phyloP scores from a whole-genome alignment of 495 filamentous ascomycete species.

The Sabuloglossum arenarium region DNA sequence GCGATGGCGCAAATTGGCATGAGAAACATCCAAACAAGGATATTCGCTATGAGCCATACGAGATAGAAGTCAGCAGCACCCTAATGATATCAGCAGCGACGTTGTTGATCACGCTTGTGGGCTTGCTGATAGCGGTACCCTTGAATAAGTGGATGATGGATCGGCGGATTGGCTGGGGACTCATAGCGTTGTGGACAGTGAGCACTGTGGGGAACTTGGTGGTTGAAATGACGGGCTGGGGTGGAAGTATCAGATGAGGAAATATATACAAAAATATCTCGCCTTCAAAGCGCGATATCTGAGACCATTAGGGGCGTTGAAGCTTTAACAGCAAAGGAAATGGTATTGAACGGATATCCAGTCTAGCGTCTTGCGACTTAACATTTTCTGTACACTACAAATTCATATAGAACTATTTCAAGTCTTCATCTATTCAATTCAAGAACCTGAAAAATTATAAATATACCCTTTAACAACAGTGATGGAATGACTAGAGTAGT shows the following conservation, averaged over 20 bases:
- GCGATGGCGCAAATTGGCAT: constrained; percentile 30
- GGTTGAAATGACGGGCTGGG: constrained; percentile 37
- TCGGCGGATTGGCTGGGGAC: constrained; percentile 54
- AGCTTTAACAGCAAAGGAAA: too few species aligned
- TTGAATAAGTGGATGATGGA: constrained; percentile 82
- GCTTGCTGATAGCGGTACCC: constrained; percentile 63
- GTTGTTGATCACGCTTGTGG: constrained; percentile 58
- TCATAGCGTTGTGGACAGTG: constrained; percentile 69
- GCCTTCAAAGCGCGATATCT: not conserved
- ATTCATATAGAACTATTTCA: too few species aligned
- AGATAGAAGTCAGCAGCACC: constrained; percentile 64
- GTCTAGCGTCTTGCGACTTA: too few species aligned
- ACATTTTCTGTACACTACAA: too few species aligned
- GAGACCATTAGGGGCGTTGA: too few species aligned
- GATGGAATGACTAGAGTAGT: too few species aligned
- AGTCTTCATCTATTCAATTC: too few species aligned
- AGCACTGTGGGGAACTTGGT: constrained; percentile 68
- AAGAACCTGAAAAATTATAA: too few species aligned
- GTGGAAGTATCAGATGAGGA: not conserved
- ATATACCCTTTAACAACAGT: too few species aligned
- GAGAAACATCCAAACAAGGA: constrained; percentile 38
- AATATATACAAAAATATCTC: not conserved
- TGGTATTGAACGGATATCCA: too few species aligned
- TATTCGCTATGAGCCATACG: constrained; percentile 29
- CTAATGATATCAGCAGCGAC: constrained; percentile 64